Base-by-base conservation (phyloP, 768 basidiomycete species). In the Kwoniella mangroviensis region DNA sequence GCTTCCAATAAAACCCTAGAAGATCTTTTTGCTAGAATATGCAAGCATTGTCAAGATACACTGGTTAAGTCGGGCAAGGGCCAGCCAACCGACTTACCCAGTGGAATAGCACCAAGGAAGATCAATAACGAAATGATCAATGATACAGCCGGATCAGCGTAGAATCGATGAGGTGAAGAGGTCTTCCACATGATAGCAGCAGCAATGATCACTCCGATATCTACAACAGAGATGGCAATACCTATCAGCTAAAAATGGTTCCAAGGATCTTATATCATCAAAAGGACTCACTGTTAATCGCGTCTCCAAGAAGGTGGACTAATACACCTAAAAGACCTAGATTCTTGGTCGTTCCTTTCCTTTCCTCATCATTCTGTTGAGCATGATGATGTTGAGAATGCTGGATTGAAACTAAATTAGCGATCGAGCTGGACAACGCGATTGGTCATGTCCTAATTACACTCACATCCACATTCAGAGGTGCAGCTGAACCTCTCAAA, bases 91-190 rank as follows among this genome's bases (percentile, higher is more conserved):
- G 81, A 49, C 84, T 68, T 69, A 88, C 88, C 87, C 79, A 87
- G 83, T 42, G 87, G 87, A 63, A 88, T 82, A 11, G 87, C 87
- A 66, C 86, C 85, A 4, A 81, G 85, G 64, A 87, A 88, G 69
- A 88, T 88, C 60, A 88, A 85, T 21, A 87, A 69, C 57, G 86
- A 86, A 64, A 88, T 88, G 10, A 80, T 83, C 52, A 88, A 78
- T 43, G 87, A 88, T 21, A 85, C 85, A 1, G 87, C 85, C 24
- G 87, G 87, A 75, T 88, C 88, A 51, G 86, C 87, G 76, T 88
- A 88, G 70, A 87, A 87, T 59, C 87, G 84, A 54, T 80, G 75
- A 13, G 85, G 84, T 24, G 87, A 85, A 26, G 81, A 72, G 6
- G 85, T 64, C 72, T 87, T 86, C 86, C 87, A 87, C 55, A 88